These are phyloP conservation scores for Phytopythium litorale DNA, from an alignment of 352 stramenopile species.

Conservation along the genomic window DNA sequence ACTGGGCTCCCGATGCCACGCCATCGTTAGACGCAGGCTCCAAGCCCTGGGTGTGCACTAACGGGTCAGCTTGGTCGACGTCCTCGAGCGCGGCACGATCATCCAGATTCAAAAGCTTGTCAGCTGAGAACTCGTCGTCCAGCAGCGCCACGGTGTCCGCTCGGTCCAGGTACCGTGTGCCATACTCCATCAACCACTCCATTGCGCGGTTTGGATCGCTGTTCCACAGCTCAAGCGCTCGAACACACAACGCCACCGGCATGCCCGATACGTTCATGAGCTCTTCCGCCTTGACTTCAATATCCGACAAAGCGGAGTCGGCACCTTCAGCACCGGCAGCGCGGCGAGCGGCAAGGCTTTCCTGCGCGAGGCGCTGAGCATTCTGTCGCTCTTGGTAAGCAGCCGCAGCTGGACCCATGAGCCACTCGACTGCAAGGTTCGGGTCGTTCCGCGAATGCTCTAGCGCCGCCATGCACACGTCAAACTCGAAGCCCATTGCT, in stretches of 20 bases:
- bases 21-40: neutral
- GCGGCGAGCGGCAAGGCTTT: constrained; percentile 32
- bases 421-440: constrained; percentile 82
- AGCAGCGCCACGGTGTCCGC: constrained; percentile 43
- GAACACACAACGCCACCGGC: constrained; percentile 54
- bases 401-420: constrained; percentile 72
- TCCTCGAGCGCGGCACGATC: constrained; percentile 74
- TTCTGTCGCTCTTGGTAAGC: constrained; percentile 74
- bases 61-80: constrained; percentile 63
- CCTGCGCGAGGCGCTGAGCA: constrained; percentile 43
- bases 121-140: constrained; percentile 41
- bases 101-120: constrained; percentile 40
- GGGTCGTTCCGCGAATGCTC: constrained; percentile 80
- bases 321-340: constrained; percentile 10
- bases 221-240: constrained; percentile 73
- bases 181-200: constrained; percentile 88
- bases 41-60: constrained; percentile 24
- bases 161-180: constrained; percentile 51
- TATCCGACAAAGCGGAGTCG: constrained; percentile 15
- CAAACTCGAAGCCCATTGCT: constrained; percentile 88
- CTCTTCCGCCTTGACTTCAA: constrained; percentile 67
- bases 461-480: constrained; percentile 80
- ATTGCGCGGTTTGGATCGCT: constrained; percentile 81
- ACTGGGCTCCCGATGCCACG: neutral
- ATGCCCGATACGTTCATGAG: constrained; percentile 76